Conservation (phyloP, 805 yeast species). For the Saccharomyces mikatae region DNA sequence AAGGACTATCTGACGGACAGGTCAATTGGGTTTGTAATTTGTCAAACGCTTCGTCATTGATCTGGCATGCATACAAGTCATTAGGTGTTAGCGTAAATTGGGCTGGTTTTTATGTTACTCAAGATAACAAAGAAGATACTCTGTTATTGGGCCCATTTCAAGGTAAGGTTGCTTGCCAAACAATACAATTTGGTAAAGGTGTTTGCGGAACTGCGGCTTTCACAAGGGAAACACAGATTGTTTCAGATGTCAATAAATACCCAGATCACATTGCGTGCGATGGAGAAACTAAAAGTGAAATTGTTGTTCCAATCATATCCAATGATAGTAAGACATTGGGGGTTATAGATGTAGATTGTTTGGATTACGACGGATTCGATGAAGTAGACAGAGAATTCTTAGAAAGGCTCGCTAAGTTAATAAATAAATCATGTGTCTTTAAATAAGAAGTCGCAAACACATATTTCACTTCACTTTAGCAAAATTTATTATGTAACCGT, state of each 20-base stretch:
- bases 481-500: background rate
- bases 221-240: constrained; percentile 55
- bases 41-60: constrained; percentile 74
- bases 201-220: constrained; percentile 87
- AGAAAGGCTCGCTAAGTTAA: constrained; percentile 47
- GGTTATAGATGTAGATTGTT: constrained; percentile 82
- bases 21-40: constrained; percentile 84
- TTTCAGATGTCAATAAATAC: constrained; percentile 63
- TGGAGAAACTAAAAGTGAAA: constrained; percentile 87
- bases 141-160: constrained; percentile 86
- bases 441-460: background rate
- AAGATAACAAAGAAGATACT: constrained; percentile 21
- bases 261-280: constrained; percentile 98
- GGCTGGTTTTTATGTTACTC: constrained; percentile 81
- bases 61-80: constrained; percentile 82
- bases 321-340: constrained; percentile 45
- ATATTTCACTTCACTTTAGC: background rate
- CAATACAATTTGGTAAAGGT: constrained; percentile 68
- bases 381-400: constrained; percentile 50
- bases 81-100: constrained; percentile 61
- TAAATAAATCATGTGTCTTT: constrained; percentile 52
- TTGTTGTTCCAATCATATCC: constrained; percentile 72
- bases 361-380: constrained; percentile 56
- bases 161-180: constrained; percentile 94
- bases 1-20: constrained; percentile 55